These are phyloP conservation scores for Dryas octopetala DNA, from an alignment of 306 rosid genomes.

Conservation along the genomic window DNA sequence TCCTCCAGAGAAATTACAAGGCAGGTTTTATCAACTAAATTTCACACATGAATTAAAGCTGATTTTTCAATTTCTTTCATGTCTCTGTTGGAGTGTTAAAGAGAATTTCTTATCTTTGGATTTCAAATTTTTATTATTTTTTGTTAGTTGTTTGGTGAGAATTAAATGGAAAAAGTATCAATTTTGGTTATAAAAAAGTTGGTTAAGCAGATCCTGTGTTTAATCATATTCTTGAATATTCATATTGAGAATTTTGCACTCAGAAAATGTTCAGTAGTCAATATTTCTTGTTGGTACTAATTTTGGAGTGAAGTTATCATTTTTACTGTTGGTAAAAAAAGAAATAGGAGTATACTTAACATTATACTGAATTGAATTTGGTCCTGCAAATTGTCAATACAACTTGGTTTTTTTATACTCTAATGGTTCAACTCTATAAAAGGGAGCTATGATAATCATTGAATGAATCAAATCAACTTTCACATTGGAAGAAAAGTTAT, in stretches of 20 bases:
- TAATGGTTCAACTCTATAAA: not conserved
- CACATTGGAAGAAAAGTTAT: not conserved
- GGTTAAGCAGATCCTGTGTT: not conserved
- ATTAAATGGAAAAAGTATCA: not conserved
- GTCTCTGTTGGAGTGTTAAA: too few species aligned
- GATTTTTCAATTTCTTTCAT: not conserved
- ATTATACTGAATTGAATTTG: not conserved
- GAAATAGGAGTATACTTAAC: not conserved
- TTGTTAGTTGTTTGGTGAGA: not conserved
- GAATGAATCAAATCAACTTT: not conserved
- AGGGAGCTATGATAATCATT: not conserved
- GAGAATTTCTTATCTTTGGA: not conserved
- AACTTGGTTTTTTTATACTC: not conserved
- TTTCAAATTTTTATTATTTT: not conserved
- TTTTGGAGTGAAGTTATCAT: constrained; percentile 5
- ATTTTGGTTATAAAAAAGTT: not conserved
- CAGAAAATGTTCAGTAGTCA: not conserved
- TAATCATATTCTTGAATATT: not conserved
- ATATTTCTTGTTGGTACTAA: not conserved
- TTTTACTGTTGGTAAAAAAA: not conserved
- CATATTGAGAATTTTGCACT: not conserved
- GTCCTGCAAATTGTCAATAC: not conserved
- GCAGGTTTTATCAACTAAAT: constrained; percentile 24
- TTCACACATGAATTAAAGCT: too few species aligned
- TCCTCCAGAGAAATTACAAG: constrained; percentile 77